phyloP scores from a whole-genome alignment of 106 monocot genomes.

The Allium cepa region DNA sequence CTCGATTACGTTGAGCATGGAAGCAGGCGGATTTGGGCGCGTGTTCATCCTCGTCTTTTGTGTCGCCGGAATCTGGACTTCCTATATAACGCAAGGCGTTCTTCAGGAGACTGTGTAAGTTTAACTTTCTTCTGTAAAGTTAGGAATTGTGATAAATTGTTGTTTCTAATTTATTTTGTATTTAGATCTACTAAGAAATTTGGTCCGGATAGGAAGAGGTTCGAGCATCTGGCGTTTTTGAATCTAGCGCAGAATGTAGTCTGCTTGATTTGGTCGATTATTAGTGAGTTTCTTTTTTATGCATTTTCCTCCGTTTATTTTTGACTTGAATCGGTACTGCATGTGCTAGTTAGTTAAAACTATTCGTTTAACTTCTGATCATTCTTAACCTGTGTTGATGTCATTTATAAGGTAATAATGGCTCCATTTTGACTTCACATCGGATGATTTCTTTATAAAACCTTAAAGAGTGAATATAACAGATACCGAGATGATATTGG shows the following conservation, averaged over 20 bases:
- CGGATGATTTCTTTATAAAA: too few species aligned
- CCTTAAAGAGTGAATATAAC: too few species aligned
- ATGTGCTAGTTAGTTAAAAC: too few species aligned
- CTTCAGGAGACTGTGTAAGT: constrained; percentile 91
- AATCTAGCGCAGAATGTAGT: constrained; percentile 98
- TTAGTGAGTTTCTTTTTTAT: constrained; percentile 42
- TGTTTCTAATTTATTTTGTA: constrained; percentile 5
- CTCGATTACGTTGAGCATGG: background rate
- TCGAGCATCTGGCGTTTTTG: constrained; percentile 93
- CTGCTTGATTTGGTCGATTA: constrained; percentile 85
- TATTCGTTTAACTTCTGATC: background rate
- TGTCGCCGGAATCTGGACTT: constrained; percentile 91
- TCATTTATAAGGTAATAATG: background rate
- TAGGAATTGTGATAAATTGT: background rate
- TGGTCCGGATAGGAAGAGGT: constrained; percentile 66
- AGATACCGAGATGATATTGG: too few species aligned
- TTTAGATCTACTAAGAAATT: constrained; percentile 89
- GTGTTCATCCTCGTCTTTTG: constrained; percentile 62
- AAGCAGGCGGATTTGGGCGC: constrained; percentile 26
- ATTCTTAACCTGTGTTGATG: constrained; percentile 2
- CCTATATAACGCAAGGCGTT: constrained; percentile 93
- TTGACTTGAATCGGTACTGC: background rate
- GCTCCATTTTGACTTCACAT: too few species aligned
- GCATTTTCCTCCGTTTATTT: background rate
- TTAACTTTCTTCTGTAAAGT: background rate